Percentiles rank a stretch among this genome's conserved stretches.
phyloP scores from a whole-genome alignment of 2,329 filamentous ascomycete genomes.

The Pseudogymnoascus sp. region DNA sequence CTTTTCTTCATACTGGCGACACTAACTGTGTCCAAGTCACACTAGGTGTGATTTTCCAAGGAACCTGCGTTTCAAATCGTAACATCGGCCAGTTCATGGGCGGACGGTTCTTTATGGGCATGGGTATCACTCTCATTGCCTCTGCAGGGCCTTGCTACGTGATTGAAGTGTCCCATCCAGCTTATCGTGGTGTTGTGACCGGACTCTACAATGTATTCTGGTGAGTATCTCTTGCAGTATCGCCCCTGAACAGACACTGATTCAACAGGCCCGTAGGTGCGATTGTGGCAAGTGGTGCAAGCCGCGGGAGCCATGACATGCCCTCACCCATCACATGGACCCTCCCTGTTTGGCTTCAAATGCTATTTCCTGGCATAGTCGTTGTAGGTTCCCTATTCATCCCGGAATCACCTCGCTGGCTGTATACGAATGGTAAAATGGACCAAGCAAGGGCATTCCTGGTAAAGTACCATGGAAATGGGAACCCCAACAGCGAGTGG shows the following conservation, averaged over 20 bases:
- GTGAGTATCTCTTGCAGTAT: slow-evolving; percentile 10
- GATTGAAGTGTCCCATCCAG: slow-evolving; percentile 39
- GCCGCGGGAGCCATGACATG: slow-evolving; percentile 28
- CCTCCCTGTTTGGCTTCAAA: slow-evolving; percentile 29
- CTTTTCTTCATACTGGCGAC: slow-evolving; percentile 15
- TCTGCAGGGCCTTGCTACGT: slow-evolving; percentile 40
- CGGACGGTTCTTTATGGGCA: slow-evolving; percentile 52
- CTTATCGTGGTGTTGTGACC: slow-evolving; percentile 35
- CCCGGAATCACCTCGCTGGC: slow-evolving; percentile 31
- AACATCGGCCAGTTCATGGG: slow-evolving; percentile 38
- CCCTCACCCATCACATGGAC: slow-evolving; percentile 31
- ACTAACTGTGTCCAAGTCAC: slow-evolving; percentile 22
- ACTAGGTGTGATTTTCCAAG: slow-evolving; percentile 39
- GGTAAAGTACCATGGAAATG: slow-evolving; percentile 43
- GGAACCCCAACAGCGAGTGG: slow-evolving; percentile 39
- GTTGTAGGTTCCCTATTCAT: slow-evolving; percentile 21
- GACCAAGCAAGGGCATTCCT: slow-evolving; percentile 33
- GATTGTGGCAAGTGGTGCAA: slow-evolving; percentile 24
- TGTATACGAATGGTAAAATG: slow-evolving; percentile 32
- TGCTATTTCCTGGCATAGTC: slow-evolving; percentile 24
- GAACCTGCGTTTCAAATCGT: slow-evolving; percentile 24
- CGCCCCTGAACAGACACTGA: slow-evolving; percentile 16
- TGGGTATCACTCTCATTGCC: slow-evolving; percentile 40
- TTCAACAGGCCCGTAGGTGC: slow-evolving; percentile 34
- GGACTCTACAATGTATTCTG: slow-evolving; percentile 25